Base-by-base conservation (phyloP, 1,139 yeast species). In the Saccharomycopsis crataegensis region DNA sequence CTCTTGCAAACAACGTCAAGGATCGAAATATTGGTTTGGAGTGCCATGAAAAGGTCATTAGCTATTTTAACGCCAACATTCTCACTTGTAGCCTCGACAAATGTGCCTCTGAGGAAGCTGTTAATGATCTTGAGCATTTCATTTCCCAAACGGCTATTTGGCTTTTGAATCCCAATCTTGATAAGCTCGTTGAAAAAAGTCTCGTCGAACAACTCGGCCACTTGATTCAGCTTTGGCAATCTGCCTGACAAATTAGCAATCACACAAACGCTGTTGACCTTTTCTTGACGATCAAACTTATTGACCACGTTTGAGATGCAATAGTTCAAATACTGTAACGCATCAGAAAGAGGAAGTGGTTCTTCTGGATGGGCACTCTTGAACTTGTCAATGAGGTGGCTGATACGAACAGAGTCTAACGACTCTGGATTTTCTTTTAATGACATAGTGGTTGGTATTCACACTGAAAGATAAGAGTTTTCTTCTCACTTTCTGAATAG, bases 241-340 rank as follows among this genome's bases (percentile, higher is more conserved):
- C 14, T 12, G 8, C 34, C 36, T 8, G 44, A 36, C 32, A 55
- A 11, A 28, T 53, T 52, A 16, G 51, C 53, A 6, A 55, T n/a
- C 11, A 55, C 56, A 9, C 58, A 55, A 14, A 55, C 56, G n/a
- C 51, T 37, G 40, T 55, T 55, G 9, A 55, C 58, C 11, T 53
- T 43, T 22, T 55, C 58, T 40, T 55, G 58, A 38, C 52, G 58
- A 46, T 53, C 54, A 28, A 43, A 17, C 16, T 50, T 50, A 31
- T 50, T 48, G 40, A 50, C 22, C 22, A 53, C 42, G 17, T 48
- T 50, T 6, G 48, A 14, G 28, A 47, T 14, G 16, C 41, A 37
- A 28, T 47, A 47, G 9, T 14, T 12, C 9, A 38, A 17, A 43
- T 43, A 50, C 14, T 34, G 32, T n/a, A 11, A 14, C 16, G 52